Percentiles rank a stretch among this genome's conserved stretches.
These are phyloP conservation scores for Ceratocystis alfenasii DNA, from an alignment of 2,329 filamentous ascomycete species.

Conservation along the genomic window DNA sequence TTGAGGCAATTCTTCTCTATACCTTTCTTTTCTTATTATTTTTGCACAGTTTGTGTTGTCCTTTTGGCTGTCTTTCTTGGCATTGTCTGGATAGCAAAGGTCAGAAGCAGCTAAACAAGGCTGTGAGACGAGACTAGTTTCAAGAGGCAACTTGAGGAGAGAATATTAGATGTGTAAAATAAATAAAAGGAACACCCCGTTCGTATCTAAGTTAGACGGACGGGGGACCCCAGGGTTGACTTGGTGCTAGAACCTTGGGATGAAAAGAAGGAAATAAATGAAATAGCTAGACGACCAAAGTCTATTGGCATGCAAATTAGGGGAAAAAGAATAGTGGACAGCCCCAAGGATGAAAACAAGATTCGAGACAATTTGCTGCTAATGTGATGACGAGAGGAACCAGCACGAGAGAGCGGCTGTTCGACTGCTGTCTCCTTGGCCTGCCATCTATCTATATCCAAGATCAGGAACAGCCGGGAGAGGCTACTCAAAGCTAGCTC, in stretches of 20 bases:
- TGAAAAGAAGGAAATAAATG: constrained; percentile 1
- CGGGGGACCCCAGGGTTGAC: not conserved
- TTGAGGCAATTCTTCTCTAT: not conserved
- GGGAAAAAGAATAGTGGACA: not conserved
- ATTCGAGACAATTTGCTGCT: not conserved
- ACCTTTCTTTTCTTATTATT: not conserved
- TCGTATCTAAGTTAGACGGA: not conserved
- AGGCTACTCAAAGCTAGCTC: too few relatives aligned
- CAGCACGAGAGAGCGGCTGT: not conserved
- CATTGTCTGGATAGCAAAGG: not conserved
- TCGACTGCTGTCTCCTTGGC: not conserved
- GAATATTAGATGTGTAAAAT: not conserved
- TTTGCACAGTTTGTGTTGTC: not conserved
- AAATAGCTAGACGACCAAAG: not conserved
- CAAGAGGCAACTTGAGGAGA: not conserved
- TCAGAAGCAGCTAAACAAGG: constrained; percentile 2
- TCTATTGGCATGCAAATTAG: not conserved
- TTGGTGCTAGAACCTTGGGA: not conserved
- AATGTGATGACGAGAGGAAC: not conserved
- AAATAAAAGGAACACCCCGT: not conserved
- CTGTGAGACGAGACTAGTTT: constrained; percentile 8
- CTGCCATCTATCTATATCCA: not conserved
- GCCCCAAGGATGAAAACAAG: not conserved
- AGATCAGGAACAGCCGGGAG: not conserved
- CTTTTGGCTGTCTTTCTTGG: not conserved